phyloP scores from a whole-genome alignment of 768 basidiomycete genomes.

The Agaricus subrufescens region DNA sequence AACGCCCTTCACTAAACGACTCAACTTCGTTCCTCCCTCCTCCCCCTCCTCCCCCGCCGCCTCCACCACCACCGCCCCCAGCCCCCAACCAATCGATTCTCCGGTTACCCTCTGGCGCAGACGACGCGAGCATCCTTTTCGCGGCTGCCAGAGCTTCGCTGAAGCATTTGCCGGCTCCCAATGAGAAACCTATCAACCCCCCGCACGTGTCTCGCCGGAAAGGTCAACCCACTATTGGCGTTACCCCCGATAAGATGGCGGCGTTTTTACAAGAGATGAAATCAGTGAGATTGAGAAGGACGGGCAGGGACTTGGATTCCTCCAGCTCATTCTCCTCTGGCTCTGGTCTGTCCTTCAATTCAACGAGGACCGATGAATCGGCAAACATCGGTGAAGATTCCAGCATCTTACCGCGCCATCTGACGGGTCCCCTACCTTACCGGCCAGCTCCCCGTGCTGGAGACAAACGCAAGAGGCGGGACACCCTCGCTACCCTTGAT shows the following conservation, averaged over 20 bases:
- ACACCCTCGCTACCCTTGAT: neutral
- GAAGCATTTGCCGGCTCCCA: constrained; percentile 49
- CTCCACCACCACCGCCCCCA: constrained; percentile 40
- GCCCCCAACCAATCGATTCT: constrained; percentile 28
- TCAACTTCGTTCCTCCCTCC: constrained; percentile 22
- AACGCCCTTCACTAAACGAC: constrained; percentile 22
- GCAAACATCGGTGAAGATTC: neutral
- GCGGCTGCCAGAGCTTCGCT: constrained; percentile 61
- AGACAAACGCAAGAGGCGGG: constrained; percentile 25
- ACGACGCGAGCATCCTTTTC: constrained; percentile 33
- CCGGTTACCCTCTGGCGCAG: constrained; percentile 33
- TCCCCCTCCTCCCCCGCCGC: constrained; percentile 33
- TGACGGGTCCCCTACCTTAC: neutral
- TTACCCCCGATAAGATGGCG: constrained; percentile 78
- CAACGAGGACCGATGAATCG: constrained; percentile 4
- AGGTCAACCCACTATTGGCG: constrained; percentile 65
- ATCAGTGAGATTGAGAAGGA: constrained; percentile 62
- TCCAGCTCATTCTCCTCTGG: constrained; percentile 11
- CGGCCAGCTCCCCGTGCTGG: constrained; percentile 11
- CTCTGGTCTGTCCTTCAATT: neutral
- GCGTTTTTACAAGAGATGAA: constrained; percentile 80
- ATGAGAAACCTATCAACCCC: constrained; percentile 66
- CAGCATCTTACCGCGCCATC: constrained; percentile 4
- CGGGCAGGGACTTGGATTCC: constrained; percentile 19
- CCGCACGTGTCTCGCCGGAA: constrained; percentile 33